Conservation (phyloP, 1,284 basidiomycete genomes). For the Sporisorium sorghi region DNA sequence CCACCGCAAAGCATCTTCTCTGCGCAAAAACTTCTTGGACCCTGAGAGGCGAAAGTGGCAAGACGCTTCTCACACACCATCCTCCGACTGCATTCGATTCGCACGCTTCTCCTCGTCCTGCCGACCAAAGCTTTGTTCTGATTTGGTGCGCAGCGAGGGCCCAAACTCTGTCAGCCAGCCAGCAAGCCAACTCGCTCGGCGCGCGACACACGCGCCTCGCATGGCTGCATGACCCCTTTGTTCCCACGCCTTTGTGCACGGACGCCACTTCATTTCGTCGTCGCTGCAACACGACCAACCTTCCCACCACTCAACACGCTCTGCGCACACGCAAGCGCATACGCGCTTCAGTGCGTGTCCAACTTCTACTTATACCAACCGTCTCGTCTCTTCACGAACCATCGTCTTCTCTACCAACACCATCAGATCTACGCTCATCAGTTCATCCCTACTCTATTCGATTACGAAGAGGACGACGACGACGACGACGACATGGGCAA, state of each 20-base stretch:
- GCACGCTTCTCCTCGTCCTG: neutral
- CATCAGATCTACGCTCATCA: constrained; percentile 6
- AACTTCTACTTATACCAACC: neutral
- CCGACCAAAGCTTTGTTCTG: neutral
- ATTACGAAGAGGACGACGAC: neutral
- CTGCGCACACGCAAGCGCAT: neutral
- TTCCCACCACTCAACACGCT: neutral
- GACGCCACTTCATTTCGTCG: constrained; percentile 11
- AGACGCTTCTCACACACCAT: neutral
- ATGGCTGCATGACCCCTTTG: constrained; percentile 17
- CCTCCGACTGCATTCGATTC: neutral
- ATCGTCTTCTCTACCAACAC: neutral
- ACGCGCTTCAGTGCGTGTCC: neutral
- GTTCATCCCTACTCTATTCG: neutral
- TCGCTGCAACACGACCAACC: neutral
- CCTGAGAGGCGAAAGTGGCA: neutral
- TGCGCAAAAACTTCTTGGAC: neutral
- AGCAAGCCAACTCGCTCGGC: no score
- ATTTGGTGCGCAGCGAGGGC: neutral
- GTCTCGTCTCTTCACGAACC: neutral
- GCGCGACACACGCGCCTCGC: no score
- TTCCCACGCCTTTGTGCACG: constrained; percentile 17
- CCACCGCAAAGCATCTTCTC: neutral
- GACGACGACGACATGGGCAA: constrained; percentile 18
- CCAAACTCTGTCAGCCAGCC: neutral